Evolutionary conservation across 148 eudicot genomes (phyloP).

Genomic region (Silene conica): DNA sequence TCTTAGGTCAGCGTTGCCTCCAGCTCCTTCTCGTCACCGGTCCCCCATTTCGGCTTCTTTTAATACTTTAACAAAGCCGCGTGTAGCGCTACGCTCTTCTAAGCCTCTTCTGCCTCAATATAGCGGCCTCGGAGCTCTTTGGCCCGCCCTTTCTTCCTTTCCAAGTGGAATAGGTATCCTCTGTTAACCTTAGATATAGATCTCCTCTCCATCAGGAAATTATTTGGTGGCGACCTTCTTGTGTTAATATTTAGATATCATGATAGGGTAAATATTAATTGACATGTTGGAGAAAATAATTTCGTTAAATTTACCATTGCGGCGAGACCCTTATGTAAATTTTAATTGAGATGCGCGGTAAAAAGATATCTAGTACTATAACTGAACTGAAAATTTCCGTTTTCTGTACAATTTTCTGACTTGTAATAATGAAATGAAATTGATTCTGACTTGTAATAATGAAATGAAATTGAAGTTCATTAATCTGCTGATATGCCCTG

Average conservation of each 20-base stretch:
- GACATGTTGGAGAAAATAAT: not conserved
- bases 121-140: slow-evolving; percentile 51
- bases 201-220: not conserved
- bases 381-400: not conserved
- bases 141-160: slow-evolving; percentile 48
- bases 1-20: slow-evolving; percentile 48
- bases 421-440: too few species aligned
- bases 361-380: not conserved
- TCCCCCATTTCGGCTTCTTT: slow-evolving; percentile 26
- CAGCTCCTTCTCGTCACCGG: slow-evolving; percentile 26
- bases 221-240: not conserved
- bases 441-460: too few species aligned
- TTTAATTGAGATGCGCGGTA: too few species aligned
- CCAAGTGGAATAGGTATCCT: slow-evolving; percentile 26
- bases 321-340: not conserved
- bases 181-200: not conserved
- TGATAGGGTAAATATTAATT: not conserved
- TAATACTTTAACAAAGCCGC: slow-evolving; percentile 21
- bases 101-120: slow-evolving; percentile 36
- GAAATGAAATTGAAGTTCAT: not conserved
- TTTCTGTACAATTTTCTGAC: too few species aligned
- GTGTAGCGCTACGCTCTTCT: slow-evolving; percentile 28
- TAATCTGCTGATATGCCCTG: too few species aligned
- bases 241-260: not conserved
- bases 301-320: not conserved